phyloP scores from a whole-genome alignment of 1,284 basidiomycete species.

The Flammula alnicola region DNA sequence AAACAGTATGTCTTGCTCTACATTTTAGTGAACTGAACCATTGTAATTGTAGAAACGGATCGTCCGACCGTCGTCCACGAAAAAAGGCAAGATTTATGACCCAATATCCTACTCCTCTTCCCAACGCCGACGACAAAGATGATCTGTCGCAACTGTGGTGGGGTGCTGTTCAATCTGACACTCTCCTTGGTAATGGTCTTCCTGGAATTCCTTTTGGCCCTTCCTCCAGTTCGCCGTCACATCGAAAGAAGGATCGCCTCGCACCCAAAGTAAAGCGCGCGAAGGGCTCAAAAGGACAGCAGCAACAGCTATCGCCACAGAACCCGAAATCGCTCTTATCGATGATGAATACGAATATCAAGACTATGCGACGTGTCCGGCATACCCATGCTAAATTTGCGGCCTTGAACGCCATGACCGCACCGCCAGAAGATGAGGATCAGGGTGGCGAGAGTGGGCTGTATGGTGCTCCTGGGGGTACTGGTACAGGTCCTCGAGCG shows the following conservation, averaged over 20 bases:
- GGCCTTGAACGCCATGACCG: constrained; percentile 49
- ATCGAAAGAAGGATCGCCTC: constrained; percentile 23
- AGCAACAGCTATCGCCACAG: constrained; percentile 16
- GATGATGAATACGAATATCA: constrained; percentile 76
- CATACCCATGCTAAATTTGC: constrained; percentile 73
- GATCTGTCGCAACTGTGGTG: constrained; percentile 72
- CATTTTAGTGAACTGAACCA: too few relatives aligned
- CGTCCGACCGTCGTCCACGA: constrained; percentile 40
- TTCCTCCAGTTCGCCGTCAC: constrained; percentile 33
- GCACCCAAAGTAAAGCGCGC: constrained; percentile 38
- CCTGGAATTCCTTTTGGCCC: constrained; percentile 57
- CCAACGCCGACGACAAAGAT: constrained; percentile 40
- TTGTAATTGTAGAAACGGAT: constrained; percentile 39
- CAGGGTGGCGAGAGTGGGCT: constrained; percentile 28
- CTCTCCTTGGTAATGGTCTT: constrained; percentile 66
- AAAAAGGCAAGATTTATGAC: constrained; percentile 46
- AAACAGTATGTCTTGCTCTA: too few relatives aligned
- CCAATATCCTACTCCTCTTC: constrained; percentile 35
- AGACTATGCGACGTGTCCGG: constrained; percentile 69
- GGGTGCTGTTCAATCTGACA: constrained; percentile 66
- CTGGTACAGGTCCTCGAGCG: constrained; percentile 17
- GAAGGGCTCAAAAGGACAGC: constrained; percentile 22
- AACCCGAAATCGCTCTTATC: constrained; percentile 56
- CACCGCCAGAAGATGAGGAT: constrained; percentile 49
- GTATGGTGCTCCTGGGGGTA: constrained; percentile 18